Evolutionary conservation across 2,329 filamentous ascomycete species (phyloP).

Genomic region (Scedosporium boydii): DNA sequence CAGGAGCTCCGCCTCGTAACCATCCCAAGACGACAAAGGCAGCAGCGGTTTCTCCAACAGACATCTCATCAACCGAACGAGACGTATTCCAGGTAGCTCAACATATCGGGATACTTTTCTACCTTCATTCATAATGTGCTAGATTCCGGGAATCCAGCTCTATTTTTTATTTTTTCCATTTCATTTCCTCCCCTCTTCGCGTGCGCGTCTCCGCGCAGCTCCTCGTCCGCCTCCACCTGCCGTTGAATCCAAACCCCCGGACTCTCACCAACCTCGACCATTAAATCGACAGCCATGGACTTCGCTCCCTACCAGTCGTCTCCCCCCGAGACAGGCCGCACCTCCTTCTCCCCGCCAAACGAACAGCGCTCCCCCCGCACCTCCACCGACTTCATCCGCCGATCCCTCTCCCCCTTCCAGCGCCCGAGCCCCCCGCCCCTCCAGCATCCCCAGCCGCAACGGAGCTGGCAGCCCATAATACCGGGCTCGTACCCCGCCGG

Average conservation of each 20-base stretch:
- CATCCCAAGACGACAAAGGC: not conserved
- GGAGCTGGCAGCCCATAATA: conserved; percentile 17
- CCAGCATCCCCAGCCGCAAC: conserved; percentile 37
- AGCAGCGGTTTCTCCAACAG: not conserved
- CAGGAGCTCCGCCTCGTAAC: not conserved
- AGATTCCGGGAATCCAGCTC: not conserved
- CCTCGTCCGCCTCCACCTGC: not conserved
- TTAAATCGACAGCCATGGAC: conserved; percentile 51
- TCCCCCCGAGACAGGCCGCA: conserved; percentile 73
- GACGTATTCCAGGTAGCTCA: not conserved
- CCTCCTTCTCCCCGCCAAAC: conserved; percentile 62
- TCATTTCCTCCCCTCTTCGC: not conserved
- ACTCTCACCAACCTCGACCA: conserved; percentile 7
- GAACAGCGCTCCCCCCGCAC: conserved; percentile 41
- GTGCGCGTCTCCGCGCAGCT: not conserved
- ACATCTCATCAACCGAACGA: not conserved
- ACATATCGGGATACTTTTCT: not conserved
- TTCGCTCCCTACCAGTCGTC: conserved; percentile 96
- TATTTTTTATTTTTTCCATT: not conserved
- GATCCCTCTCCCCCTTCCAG: conserved; percentile 41
- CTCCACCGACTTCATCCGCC: conserved; percentile 41
- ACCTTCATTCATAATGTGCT: not conserved
- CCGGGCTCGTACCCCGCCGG: conserved; percentile 26
- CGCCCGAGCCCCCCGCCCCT: conserved; percentile 34
- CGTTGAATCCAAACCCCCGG: not conserved